Evolutionary conservation across 225 moss, liverwort and hornwort genomes (phyloP).

Genomic region (Bryum argenteum): DNA sequence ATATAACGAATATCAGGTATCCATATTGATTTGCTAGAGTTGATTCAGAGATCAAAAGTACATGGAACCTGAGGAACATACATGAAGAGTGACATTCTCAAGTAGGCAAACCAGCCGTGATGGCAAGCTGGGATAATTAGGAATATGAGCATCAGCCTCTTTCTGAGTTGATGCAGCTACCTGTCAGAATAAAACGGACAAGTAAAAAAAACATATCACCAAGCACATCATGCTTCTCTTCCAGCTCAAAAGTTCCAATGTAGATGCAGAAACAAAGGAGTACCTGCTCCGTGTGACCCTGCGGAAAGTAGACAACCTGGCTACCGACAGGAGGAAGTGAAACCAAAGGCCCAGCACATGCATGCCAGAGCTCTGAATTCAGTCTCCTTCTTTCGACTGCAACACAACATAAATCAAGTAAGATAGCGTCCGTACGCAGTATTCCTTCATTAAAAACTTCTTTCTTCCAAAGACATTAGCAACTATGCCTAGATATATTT

Average conservation of each 20-base stretch:
- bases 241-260: not conserved
- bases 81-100: conserved; percentile 64
- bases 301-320: conserved; percentile 61
- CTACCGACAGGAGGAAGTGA: conserved; percentile 56
- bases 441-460: conserved; percentile 2
- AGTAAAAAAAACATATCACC: conserved; percentile 14
- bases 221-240: conserved; percentile 30
- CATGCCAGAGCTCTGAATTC: conserved; percentile 64
- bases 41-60: conserved; percentile 9
- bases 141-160: conserved; percentile 61
- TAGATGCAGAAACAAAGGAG: conserved; percentile 19
- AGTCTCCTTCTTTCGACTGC: conserved; percentile 61
- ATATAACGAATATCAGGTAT: conserved; percentile 7
- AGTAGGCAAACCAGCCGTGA: conserved; percentile 55
- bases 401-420: conserved; percentile 28
- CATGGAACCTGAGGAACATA: conserved; percentile 34
- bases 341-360: conserved; percentile 63
- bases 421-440: conserved; percentile 19
- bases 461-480: not conserved
- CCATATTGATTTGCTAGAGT: not conserved
- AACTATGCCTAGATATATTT: not conserved
- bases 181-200: conserved; percentile 27
- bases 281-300: conserved; percentile 68
- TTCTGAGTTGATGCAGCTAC: conserved; percentile 68
- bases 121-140: conserved; percentile 62